Evolutionary conservation across 495 filamentous ascomycete genomes (phyloP).

Genomic region (Staphylotrichum tortipilum): DNA sequence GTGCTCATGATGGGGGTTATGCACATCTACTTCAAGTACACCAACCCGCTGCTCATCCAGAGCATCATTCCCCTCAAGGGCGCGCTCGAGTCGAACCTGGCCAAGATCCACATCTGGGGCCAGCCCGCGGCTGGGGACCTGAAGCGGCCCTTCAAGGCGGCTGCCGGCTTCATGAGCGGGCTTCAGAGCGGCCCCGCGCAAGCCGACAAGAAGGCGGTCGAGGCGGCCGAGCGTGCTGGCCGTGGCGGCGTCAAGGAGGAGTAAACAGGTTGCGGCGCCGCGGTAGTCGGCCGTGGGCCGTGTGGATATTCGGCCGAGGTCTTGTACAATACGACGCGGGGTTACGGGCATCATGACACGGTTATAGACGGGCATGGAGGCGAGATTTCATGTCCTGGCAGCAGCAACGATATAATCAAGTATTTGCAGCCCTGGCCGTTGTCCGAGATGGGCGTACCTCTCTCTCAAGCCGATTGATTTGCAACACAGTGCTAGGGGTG

Average conservation of each 20-base stretch:
- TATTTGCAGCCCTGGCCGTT: background rate
- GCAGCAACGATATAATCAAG: background rate
- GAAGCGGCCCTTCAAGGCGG: slow-evolving; percentile 88
- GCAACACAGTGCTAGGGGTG: no score
- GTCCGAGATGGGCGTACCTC: no score
- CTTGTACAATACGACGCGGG: slow-evolving; percentile 2
- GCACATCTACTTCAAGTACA: slow-evolving; percentile 99
- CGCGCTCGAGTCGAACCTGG: slow-evolving; percentile 85
- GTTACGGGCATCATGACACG: background rate
- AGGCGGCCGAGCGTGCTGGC: slow-evolving; percentile 76
- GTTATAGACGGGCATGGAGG: background rate
- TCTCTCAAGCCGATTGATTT: no score
- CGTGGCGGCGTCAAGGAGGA: slow-evolving; percentile 87
- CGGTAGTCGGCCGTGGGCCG: no score
- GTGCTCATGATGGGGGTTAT: slow-evolving; percentile 96
- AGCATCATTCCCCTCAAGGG: slow-evolving; percentile 95
- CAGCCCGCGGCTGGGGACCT: slow-evolving; percentile 85
- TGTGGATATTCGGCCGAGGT: background rate
- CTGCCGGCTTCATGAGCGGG: slow-evolving; percentile 68
- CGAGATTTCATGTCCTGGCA: background rate
- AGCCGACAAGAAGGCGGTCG: slow-evolving; percentile 94
- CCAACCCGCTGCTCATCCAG: slow-evolving; percentile 97
- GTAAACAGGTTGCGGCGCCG: slow-evolving; percentile 36
- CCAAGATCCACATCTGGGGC: slow-evolving; percentile 90
- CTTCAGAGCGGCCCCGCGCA: slow-evolving; percentile 63